Evolutionary conservation across 2,329 filamentous ascomycete genomes (phyloP), one percentile per base, ranked within the genome.

Genomic region (Didymella sp.): DNA sequence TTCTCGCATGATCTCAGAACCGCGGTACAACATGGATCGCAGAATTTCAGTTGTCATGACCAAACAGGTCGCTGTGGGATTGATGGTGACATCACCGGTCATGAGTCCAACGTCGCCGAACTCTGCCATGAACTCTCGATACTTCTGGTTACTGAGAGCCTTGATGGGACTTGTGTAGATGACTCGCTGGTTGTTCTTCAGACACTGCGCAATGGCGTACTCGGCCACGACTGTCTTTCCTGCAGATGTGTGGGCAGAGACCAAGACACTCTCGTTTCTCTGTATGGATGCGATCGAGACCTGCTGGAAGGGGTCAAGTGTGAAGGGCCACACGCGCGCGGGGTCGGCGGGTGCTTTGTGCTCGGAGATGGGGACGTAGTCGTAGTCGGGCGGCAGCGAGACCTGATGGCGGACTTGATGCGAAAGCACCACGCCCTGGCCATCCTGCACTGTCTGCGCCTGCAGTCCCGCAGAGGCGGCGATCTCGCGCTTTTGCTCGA

Each of bases 31-130:
- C 95, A 99, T 99, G 17, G 94, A 98, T 45, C 95, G 89, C 73
- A 99, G 78, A 92, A 99, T 99, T 81, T 99, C 95, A 0, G 95
- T 99, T 0, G 95, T 99, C 95, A 99, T 99, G 71, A 99, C 95
- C 56, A 99, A 82, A 76, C 95, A 99, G 58, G 93, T 98, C 13
- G 95, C 95, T 3, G 95, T 98, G 4, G 96, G 96, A 76, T 99
- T 99, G 78, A 99, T 99, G 22, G 95, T 99, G 62, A 98, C 94
- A 84, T 99, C 95, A 72, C 95, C 95, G 5, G 95, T 99, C 94
- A 99, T 98, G 60, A 99, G 83, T 56, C 95, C 95, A 48, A 97
- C 94, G 73, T 99, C 95, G 57, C 93, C 94, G 79, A 99, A 99
- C 57, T 96, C 91, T 38, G 90, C 91, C 66, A 90, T 88, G 76